Conservation (phyloP, 768 basidiomycete species). For the Lentinus brumalis region DNA sequence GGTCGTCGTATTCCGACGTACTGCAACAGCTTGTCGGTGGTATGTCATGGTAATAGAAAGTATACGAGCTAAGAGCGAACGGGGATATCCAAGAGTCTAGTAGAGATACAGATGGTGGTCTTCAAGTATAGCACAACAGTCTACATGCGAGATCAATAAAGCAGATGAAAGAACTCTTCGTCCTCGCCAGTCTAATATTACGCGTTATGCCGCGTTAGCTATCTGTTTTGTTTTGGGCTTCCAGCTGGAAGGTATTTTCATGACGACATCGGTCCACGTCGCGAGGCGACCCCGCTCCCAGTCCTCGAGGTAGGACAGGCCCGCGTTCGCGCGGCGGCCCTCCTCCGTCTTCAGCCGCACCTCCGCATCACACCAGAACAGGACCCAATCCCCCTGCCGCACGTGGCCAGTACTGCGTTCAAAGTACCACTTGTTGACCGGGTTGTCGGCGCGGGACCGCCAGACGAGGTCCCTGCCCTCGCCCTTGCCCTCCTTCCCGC, state of each 20-base stretch:
- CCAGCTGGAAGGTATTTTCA: slow-evolving; percentile 82
- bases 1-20: too few species aligned
- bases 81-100: slow-evolving; percentile 6
- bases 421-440: slow-evolving; percentile 99
- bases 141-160: background rate
- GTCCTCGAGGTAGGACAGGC: slow-evolving; percentile 70
- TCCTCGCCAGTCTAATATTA: background rate
- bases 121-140: slow-evolving; percentile 6
- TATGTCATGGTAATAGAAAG: too few species aligned
- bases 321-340: slow-evolving; percentile 60
- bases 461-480: slow-evolving; percentile 95
- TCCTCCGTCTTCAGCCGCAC: slow-evolving; percentile 74
- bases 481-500: slow-evolving; percentile 87
- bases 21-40: too few species aligned
- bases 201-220: background rate
- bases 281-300: slow-evolving; percentile 76
- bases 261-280: slow-evolving; percentile 68
- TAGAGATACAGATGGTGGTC: slow-evolving; percentile 10
- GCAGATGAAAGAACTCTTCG: background rate
- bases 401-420: slow-evolving; percentile 93
- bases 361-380: slow-evolving; percentile 99
- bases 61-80: background rate
- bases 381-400: slow-evolving; percentile 81
- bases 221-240: slow-evolving; percentile 29
- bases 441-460: slow-evolving; percentile 91